Percentiles rank a stretch among this genome's conserved stretches.
phyloP scores from a whole-genome alignment of 2,329 filamentous ascomycete species.

The Sclerotinia glacialis region DNA sequence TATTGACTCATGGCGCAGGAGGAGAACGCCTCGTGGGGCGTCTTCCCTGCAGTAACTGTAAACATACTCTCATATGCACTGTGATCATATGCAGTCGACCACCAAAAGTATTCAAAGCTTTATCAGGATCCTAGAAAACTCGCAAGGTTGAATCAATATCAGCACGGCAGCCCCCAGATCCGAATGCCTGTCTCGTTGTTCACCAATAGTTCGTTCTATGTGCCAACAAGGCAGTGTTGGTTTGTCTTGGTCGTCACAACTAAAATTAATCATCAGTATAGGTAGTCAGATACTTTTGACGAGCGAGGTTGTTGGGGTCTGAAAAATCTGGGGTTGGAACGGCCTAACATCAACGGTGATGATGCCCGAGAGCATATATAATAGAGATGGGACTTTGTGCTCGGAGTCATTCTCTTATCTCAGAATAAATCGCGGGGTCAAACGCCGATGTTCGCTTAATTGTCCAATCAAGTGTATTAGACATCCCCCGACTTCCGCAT shows the following conservation, averaged over 20 bases:
- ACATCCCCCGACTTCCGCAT: slow-evolving; percentile 1
- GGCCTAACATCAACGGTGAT: neutral
- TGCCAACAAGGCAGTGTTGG: neutral
- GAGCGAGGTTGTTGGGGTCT: neutral
- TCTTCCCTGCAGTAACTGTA: neutral
- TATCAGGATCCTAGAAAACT: neutral
- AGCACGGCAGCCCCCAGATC: neutral
- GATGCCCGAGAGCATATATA: neutral
- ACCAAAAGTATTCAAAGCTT: neutral
- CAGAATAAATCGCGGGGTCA: slow-evolving; percentile 7
- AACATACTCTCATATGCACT: neutral
- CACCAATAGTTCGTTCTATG: no score
- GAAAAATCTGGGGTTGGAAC: neutral
- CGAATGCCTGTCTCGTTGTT: neutral
- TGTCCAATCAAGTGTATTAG: neutral
- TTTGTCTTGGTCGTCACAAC: neutral
- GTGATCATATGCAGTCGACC: neutral
- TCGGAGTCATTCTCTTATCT: neutral
- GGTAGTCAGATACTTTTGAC: neutral
- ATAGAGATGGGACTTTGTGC: neutral
- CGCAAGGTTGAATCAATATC: neutral
- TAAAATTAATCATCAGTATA: no score
- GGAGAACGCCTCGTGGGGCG: neutral
- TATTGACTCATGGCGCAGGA: neutral
- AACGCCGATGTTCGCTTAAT: neutral